Percentiles rank a stretch among this genome's conserved stretches.
phyloP scores from a whole-genome alignment of 495 filamentous ascomycete genomes.

The Aspergillus bertholletiae region DNA sequence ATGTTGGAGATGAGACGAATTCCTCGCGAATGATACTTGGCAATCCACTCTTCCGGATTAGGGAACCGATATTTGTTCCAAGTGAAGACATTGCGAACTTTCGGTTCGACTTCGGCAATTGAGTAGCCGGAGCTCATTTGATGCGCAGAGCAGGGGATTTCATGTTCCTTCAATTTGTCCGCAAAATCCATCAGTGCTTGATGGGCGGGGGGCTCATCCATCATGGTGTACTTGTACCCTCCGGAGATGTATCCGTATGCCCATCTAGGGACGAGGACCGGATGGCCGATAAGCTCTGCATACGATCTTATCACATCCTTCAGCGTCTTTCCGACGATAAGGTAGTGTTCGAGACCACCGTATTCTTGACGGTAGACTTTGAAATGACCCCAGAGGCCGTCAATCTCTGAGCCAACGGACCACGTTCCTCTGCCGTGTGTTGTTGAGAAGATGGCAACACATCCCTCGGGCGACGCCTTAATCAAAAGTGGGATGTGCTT shows the following conservation, averaged over 20 bases:
- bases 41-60: conserved; percentile 57
- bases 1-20: conserved; percentile 67
- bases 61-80: conserved; percentile 67
- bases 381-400: conserved; percentile 66
- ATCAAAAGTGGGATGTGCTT: conserved; percentile 70
- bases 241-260: conserved; percentile 67
- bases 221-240: conserved; percentile 67
- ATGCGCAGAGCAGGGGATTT: conserved; percentile 67
- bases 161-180: conserved; percentile 54
- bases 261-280: conserved; percentile 61
- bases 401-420: conserved; percentile 65
- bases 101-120: conserved; percentile 59
- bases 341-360: conserved; percentile 67
- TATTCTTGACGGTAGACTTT: conserved; percentile 69
- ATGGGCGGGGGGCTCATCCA: conserved; percentile 56
- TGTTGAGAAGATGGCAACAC: conserved; percentile 63
- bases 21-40: conserved; percentile 56
- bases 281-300: conserved; percentile 62
- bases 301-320: conserved; percentile 61
- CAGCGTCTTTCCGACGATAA: conserved; percentile 61
- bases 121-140: conserved; percentile 72
- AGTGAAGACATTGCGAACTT: conserved; percentile 67
- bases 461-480: conserved; percentile 55
- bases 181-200: conserved; percentile 58
- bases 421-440: conserved; percentile 60